A percentile compares a stretch with the other conserved stretches of the same genome.
These are phyloP conservation scores for Chondrostereum purpureum DNA, from an alignment of 1,284 basidiomycete species.

Conservation along the genomic window DNA sequence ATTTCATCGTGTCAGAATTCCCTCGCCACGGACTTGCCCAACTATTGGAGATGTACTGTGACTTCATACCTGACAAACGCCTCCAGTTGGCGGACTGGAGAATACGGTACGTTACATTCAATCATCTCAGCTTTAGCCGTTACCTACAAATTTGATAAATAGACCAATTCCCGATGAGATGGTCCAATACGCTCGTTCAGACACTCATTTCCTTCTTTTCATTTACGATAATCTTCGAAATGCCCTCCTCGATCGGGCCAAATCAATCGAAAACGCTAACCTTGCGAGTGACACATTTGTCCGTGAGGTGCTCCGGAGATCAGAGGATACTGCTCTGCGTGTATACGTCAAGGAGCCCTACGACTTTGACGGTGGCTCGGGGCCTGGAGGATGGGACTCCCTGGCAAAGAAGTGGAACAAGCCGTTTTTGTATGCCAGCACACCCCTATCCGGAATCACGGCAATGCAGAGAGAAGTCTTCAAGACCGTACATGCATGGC, in stretches of 20 bases:
- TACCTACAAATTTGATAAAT: constrained; percentile 8
- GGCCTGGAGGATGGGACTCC: constrained; percentile 69
- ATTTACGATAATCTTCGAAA: constrained; percentile 92
- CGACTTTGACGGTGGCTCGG: constrained; percentile 58
- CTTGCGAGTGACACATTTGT: constrained; percentile 30
- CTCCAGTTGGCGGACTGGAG: constrained; percentile 98
- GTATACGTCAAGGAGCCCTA: constrained; percentile 65
- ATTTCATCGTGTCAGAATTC: constrained; percentile 71
- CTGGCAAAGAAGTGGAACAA: constrained; percentile 81
- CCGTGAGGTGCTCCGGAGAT: constrained; percentile 57
- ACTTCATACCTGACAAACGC: constrained; percentile 90
- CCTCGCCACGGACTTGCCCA: constrained; percentile 79
- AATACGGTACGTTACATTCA: constrained; percentile 68
- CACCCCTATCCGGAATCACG: constrained; percentile 23
- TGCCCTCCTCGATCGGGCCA: constrained; percentile 67
- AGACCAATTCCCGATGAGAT: constrained; percentile 86
- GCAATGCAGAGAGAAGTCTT: constrained; percentile 58
- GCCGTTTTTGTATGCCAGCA: constrained; percentile 36
- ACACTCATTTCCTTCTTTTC: constrained; percentile 92
- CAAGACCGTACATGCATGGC: constrained; percentile 76
- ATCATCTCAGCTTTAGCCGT: not conserved
- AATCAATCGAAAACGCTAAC: constrained; percentile 10
- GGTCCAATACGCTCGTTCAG: constrained; percentile 88
- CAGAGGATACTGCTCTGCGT: constrained; percentile 67
- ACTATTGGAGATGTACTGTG: constrained; percentile 85